phyloP scores from a whole-genome alignment of 768 basidiomycete genomes.

The Trametes elegans region DNA sequence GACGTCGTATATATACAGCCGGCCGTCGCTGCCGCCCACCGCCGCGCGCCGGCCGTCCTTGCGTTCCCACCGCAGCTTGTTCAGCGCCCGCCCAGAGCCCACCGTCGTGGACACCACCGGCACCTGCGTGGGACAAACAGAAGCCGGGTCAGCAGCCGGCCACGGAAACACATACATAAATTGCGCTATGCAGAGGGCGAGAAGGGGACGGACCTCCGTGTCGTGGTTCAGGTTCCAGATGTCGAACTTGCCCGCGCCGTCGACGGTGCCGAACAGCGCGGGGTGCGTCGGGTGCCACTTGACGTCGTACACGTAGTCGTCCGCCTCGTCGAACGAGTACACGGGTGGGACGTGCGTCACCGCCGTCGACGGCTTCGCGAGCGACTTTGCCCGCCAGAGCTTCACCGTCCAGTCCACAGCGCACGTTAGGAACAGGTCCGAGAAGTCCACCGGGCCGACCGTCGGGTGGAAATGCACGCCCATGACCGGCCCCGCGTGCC shows the following conservation, averaged over 20 bases:
- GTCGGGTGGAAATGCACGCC: conserved; percentile 94
- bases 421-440: conserved; percentile 89
- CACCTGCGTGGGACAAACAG: too few species aligned
- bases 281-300: conserved; percentile 98
- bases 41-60: conserved; percentile 91
- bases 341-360: conserved; percentile 63
- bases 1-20: conserved; percentile 91
- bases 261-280: conserved; percentile 88
- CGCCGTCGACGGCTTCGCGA: conserved; percentile 67
- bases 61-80: conserved; percentile 94
- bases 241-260: conserved; percentile 94
- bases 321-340: conserved; percentile 95
- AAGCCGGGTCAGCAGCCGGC: too few species aligned
- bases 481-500: conserved; percentile 91
- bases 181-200: background rate
- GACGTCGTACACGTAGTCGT: conserved; percentile 98
- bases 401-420: conserved; percentile 99
- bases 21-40: conserved; percentile 89
- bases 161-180: background rate
- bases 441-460: conserved; percentile 89
- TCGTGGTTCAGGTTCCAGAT: conserved; percentile 98
- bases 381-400: conserved; percentile 84
- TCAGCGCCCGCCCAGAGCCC: conserved; percentile 79
- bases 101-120: conserved; percentile 86
- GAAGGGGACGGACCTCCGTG: conserved; percentile 70